A percentile compares a stretch with the other conserved stretches of the same genome.
Evolutionary conservation across 2,329 filamentous ascomycete species (phyloP).

Genomic region (Fusarium sp.): DNA sequence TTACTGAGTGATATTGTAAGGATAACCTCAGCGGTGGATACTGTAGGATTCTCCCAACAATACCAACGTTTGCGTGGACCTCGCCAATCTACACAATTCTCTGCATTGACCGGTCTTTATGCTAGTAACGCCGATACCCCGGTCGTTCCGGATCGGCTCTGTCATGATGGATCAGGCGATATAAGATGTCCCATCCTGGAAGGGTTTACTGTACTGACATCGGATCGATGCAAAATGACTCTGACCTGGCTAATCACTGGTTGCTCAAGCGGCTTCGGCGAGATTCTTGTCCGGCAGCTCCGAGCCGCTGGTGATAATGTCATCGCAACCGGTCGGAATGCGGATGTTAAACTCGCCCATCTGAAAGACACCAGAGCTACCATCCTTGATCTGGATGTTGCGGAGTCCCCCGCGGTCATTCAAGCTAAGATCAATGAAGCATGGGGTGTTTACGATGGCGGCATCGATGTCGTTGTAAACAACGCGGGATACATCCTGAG

Average conservation of each 20-base stretch:
- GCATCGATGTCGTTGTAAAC: slow-evolving; percentile 54
- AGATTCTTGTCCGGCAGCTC: slow-evolving; percentile 51
- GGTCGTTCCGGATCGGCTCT: background rate
- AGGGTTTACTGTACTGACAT: background rate
- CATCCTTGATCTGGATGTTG: slow-evolving; percentile 37
- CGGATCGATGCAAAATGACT: slow-evolving; percentile 4
- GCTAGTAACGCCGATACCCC: background rate
- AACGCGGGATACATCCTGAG: slow-evolving; percentile 51
- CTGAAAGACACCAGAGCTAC: slow-evolving; percentile 43
- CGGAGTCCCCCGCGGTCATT: background rate
- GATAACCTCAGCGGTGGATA: background rate
- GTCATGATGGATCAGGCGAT: background rate
- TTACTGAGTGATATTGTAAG: background rate
- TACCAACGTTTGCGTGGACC: background rate
- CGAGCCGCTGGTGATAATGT: slow-evolving; percentile 53
- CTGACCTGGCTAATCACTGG: slow-evolving; percentile 57
- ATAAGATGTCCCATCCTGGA: background rate
- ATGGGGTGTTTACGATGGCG: slow-evolving; percentile 36
- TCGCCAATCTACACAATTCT: background rate
- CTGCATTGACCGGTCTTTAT: background rate
- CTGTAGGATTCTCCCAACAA: background rate
- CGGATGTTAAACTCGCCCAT: slow-evolving; percentile 48
- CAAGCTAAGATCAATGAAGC: slow-evolving; percentile 25
- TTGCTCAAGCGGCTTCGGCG: slow-evolving; percentile 57
- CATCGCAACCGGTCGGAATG: slow-evolving; percentile 55